Evolutionary conservation across 768 basidiomycete species (phyloP), one percentile per base, ranked within the genome.

Genomic region (Suillus weaverae): DNA sequence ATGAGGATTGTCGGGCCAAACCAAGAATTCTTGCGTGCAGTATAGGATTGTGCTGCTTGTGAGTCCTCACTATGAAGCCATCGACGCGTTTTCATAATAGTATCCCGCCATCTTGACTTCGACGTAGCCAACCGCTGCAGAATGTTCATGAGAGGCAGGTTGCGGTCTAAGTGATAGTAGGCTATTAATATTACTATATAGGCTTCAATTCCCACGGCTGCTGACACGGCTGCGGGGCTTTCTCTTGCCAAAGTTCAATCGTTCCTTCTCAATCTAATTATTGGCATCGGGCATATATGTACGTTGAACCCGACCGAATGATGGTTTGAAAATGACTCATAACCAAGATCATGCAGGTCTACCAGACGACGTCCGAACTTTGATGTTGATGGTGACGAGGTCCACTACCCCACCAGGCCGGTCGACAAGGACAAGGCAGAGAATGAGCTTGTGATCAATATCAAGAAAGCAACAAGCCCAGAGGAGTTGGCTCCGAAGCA

Each of bases 391-490:
- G 89, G 90, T 62, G 93, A 93, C 70, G 84, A 85, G 36, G 85
- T 93, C 65, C 95, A 97, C 76, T 95, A 94, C 77, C 97, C 97
- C 35, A 98, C 97, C 36, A 87, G 97, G 64, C 97, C 97, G 33
- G 97, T 99, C 32, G 97, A 99, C 81, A 98, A 94, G 82, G 97
- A 99, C 73, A 97, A 95, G 82, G 95, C 95, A 54, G 97, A 99
- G 76, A 85, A 89, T 62, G 97, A 99, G 76, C 86, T 99, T 20
- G 89, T 89, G 20, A 84, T 96, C 39, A 95, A 97, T 74, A 96
- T 99, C 77, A 99, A 99, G 85, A 99, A 99, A 76, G 97, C 97
- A 4, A 98, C 96, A 7, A 95, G 86, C 73, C 82, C 94, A 48
- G 97, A 99, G 60, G 97, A 99, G 81, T 86, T 88, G 35, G 97